These are phyloP conservation scores for Penicillium flavigenum DNA, from an alignment of 495 filamentous ascomycete genomes.

Conservation along the genomic window DNA sequence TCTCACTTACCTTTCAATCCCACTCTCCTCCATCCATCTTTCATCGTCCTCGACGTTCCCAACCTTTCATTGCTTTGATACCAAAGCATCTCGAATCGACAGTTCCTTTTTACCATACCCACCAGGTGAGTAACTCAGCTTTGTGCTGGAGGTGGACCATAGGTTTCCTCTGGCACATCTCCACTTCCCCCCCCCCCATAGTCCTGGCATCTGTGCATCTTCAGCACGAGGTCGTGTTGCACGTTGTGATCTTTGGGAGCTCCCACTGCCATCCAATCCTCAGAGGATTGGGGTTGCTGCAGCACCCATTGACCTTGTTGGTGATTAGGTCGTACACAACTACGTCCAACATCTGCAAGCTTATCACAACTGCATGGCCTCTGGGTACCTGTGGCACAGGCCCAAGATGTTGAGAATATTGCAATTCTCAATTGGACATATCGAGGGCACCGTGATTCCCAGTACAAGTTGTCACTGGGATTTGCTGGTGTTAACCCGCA, in stretches of 20 bases:
- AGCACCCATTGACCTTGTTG: not conserved
- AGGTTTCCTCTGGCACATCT: not conserved
- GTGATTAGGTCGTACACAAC: not conserved
- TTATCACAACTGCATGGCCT: not conserved
- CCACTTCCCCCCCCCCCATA: not conserved
- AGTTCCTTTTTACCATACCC: not conserved
- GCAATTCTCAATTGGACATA: not conserved
- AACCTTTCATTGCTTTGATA: not conserved
- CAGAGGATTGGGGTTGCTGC: not conserved
- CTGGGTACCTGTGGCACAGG: not conserved
- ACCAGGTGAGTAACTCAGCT: not conserved
- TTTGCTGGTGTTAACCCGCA: too few species aligned
- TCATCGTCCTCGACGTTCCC: not conserved
- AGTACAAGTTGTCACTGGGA: too few species aligned
- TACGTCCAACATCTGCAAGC: not conserved
- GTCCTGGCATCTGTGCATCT: not conserved
- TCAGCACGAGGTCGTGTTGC: not conserved
- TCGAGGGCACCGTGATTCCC: not conserved
- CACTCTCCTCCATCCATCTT: not conserved
- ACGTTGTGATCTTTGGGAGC: not conserved
- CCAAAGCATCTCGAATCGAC: not conserved
- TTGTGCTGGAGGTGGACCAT: not conserved
- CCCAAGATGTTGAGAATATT: not conserved
- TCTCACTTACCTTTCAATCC: not conserved
- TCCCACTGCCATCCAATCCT: not conserved